Evolutionary conservation across 23 red algal genomes (phyloP).

Genomic region (Cyanidium caldarium): DNA sequence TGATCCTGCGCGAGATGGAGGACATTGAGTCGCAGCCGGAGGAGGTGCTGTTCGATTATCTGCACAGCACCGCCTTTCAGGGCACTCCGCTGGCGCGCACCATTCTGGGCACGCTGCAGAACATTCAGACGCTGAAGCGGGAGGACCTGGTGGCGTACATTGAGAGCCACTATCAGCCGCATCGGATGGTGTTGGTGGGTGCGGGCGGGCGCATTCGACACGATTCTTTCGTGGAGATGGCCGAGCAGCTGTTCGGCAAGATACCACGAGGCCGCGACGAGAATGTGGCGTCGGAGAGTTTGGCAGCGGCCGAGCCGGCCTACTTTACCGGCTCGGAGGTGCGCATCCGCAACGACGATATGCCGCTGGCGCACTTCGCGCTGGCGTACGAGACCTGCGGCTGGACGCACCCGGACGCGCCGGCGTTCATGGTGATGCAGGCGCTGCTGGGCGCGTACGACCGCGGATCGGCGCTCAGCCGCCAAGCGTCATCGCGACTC

Average conservation of each 20-base stretch:
- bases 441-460: slow-evolving; percentile 74
- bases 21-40: slow-evolving; percentile 86
- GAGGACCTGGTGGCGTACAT: slow-evolving; percentile 67
- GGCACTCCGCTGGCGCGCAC: slow-evolving; percentile 70
- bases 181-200: slow-evolving; percentile 93
- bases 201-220: slow-evolving; percentile 66
- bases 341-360: slow-evolving; percentile 80
- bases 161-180: slow-evolving; percentile 75
- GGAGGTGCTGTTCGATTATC: slow-evolving; percentile 93
- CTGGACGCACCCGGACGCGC: slow-evolving; percentile 90
- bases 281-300: slow-evolving; percentile 22
- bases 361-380: slow-evolving; percentile 71
- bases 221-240: slow-evolving; percentile 47
- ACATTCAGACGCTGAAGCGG: slow-evolving; percentile 64
- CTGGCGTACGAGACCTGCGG: slow-evolving; percentile 95
- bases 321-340: slow-evolving; percentile 92
- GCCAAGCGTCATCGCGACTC: slow-evolving; percentile 32
- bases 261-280: slow-evolving; percentile 33
- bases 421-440: slow-evolving; percentile 94
- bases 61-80: slow-evolving; percentile 86
- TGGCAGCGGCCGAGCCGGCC: slow-evolving; percentile 52
- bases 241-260: slow-evolving; percentile 60
- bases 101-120: slow-evolving; percentile 78
- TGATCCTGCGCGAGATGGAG: slow-evolving; percentile 88
- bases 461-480: slow-evolving; percentile 34